phyloP scores from a whole-genome alignment of 2,329 filamentous ascomycete species.

The Aspergillus caelatus region DNA sequence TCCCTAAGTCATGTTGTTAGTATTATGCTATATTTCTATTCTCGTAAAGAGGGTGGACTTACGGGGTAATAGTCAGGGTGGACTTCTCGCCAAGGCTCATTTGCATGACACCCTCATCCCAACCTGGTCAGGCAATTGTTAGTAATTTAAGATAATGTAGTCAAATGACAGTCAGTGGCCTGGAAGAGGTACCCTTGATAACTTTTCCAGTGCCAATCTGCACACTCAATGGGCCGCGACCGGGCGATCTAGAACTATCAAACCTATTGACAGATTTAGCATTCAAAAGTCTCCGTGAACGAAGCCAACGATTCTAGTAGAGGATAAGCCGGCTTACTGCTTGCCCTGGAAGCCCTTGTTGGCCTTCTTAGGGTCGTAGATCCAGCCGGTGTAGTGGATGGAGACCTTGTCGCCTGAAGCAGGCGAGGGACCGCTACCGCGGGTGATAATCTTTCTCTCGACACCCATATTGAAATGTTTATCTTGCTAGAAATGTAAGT shows the following conservation, averaged over 20 bases:
- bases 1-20: neutral
- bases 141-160: fast-evolving
- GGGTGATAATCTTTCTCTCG: neutral
- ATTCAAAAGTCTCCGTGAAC: neutral
- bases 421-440: neutral
- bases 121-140: neutral
- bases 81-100: neutral
- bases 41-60: neutral
- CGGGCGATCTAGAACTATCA: neutral
- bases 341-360: neutral
- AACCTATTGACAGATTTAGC: neutral
- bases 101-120: neutral
- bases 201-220: neutral
- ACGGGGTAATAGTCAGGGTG: neutral
- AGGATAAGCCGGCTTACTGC: neutral
- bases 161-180: neutral
- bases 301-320: neutral
- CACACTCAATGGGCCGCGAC: neutral
- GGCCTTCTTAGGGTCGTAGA: neutral
- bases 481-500: neutral
- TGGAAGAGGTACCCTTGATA: neutral
- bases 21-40: neutral
- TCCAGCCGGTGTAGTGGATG: neutral
- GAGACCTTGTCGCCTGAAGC: neutral
- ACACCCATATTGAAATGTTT: neutral